A percentile compares a stretch with the other conserved stretches of the same genome.
phyloP scores from a whole-genome alignment of 768 basidiomycete genomes.

The Russula dissimulans region DNA sequence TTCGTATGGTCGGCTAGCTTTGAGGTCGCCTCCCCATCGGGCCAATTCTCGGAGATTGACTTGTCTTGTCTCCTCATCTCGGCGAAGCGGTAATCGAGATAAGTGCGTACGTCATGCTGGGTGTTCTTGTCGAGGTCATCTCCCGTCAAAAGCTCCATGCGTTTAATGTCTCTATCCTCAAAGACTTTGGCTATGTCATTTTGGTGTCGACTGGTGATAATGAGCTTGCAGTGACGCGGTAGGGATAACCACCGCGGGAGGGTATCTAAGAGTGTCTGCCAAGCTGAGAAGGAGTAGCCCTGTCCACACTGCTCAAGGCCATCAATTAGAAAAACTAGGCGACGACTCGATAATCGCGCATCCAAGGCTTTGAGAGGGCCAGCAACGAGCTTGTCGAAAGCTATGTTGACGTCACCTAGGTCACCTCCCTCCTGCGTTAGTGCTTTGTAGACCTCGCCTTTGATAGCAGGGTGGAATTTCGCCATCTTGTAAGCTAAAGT shows the following conservation, averaged over 20 bases:
- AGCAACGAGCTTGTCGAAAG: not conserved
- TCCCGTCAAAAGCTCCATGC: constrained; percentile 7
- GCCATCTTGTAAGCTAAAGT: constrained; percentile 13
- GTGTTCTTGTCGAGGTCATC: not conserved
- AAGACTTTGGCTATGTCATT: constrained; percentile 7
- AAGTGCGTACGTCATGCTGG: not conserved
- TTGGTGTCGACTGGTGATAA: constrained; percentile 9
- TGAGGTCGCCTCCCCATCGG: not conserved
- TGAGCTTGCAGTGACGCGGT: constrained; percentile 12
- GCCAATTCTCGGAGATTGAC: constrained; percentile 6
- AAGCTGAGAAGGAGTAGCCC: not conserved
- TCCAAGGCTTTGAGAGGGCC: not conserved
- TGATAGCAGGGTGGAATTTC: constrained; percentile 10
- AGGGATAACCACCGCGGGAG: constrained; percentile 2
- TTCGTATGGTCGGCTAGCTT: not conserved
- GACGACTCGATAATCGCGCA: not conserved
- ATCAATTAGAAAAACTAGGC: constrained; percentile 10
- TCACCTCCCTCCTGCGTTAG: not conserved
- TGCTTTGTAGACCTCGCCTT: not conserved
- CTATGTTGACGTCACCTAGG: not conserved
- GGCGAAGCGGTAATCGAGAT: constrained; percentile 5
- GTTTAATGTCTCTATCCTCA: not conserved
- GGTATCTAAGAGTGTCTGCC: not conserved
- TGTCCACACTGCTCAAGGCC: constrained; percentile 9
- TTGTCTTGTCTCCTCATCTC: constrained; percentile 7